Evolutionary conservation across 2,329 filamentous ascomycete species (phyloP).

Genomic region (Fonsecaea pedrosoi): DNA sequence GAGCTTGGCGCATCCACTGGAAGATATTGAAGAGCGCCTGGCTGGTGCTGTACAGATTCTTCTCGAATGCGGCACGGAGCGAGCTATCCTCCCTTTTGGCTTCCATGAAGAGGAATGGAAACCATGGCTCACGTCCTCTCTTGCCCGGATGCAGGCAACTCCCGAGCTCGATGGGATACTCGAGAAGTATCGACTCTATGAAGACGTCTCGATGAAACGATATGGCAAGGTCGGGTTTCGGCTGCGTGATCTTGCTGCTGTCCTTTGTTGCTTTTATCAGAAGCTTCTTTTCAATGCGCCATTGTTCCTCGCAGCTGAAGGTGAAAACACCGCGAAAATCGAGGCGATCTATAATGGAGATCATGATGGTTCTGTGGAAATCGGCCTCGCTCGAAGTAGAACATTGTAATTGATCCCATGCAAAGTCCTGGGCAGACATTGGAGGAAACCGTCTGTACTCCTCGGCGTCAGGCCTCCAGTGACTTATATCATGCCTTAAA

Average conservation of each 20-base stretch:
- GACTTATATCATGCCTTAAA: conserved; percentile 11
- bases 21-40: conserved; percentile 25
- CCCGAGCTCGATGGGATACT: conserved; percentile 9
- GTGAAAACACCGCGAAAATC: conserved; percentile 14
- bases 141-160: conserved; percentile 16
- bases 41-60: conserved; percentile 19
- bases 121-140: conserved; percentile 18
- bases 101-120: conserved; percentile 21
- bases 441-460: conserved; percentile 17
- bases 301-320: conserved; percentile 21
- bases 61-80: conserved; percentile 19
- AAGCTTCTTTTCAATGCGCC: conserved; percentile 8
- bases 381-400: conserved; percentile 20
- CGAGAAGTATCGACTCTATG: conserved; percentile 4
- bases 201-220: conserved; percentile 17
- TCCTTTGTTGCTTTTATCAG: conserved; percentile 8
- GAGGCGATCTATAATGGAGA: conserved; percentile 20
- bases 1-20: conserved; percentile 19
- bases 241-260: conserved; percentile 18
- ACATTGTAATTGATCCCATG: conserved; percentile 16
- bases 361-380: conserved; percentile 22
- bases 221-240: conserved; percentile 21
- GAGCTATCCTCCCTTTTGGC: conserved; percentile 22
- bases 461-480: conserved; percentile 12
- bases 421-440: conserved; percentile 20